These are phyloP conservation scores for Eutrema heterophyllum DNA, from an alignment of 345 rosid species.

Conservation along the genomic window DNA sequence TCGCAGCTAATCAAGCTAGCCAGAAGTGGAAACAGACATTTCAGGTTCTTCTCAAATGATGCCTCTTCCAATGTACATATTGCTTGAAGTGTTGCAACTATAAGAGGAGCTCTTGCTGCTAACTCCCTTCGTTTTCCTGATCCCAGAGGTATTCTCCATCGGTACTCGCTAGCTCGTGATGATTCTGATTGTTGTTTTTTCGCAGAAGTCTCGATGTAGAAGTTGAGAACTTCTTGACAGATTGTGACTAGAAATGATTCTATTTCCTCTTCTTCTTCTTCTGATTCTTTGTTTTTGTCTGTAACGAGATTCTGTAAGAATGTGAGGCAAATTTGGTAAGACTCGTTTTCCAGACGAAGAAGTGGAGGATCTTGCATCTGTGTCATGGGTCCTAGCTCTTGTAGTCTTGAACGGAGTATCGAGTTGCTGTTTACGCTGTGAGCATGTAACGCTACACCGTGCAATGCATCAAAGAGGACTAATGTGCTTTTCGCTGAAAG, in stretches of 20 bases:
- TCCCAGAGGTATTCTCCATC: slow-evolving; percentile 80
- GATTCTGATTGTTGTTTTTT: slow-evolving; percentile 38
- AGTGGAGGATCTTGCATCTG: slow-evolving; percentile 99
- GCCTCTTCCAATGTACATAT: slow-evolving; percentile 66
- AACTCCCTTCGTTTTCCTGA: slow-evolving; percentile 88
- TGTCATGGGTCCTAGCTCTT: slow-evolving; percentile 77
- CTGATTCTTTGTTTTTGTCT: slow-evolving; percentile 49
- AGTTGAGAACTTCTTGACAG: slow-evolving; percentile 67
- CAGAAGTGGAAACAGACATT: slow-evolving; percentile 65
- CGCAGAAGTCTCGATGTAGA: slow-evolving; percentile 51
- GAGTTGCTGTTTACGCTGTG: slow-evolving; percentile 63
- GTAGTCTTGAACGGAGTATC: slow-evolving; percentile 60
- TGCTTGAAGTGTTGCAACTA: slow-evolving; percentile 75
- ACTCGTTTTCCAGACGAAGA: slow-evolving; percentile 89
- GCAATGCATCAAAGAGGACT: slow-evolving; percentile 82
- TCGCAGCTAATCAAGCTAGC: slow-evolving; percentile 78
- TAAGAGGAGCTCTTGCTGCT: slow-evolving; percentile 81
- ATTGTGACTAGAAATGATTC: slow-evolving; percentile 66
- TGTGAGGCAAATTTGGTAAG: slow-evolving; percentile 87
- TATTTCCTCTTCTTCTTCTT: slow-evolving; percentile 49
- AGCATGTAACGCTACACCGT: slow-evolving; percentile 72
- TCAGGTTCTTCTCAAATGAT: slow-evolving; percentile 70
- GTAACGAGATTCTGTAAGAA: slow-evolving; percentile 73
- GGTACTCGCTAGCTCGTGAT: slow-evolving; percentile 33
- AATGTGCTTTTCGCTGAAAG: slow-evolving; percentile 71